These are phyloP conservation scores for Cicer judaicum DNA, from an alignment of 306 rosid genomes.

Conservation along the genomic window DNA sequence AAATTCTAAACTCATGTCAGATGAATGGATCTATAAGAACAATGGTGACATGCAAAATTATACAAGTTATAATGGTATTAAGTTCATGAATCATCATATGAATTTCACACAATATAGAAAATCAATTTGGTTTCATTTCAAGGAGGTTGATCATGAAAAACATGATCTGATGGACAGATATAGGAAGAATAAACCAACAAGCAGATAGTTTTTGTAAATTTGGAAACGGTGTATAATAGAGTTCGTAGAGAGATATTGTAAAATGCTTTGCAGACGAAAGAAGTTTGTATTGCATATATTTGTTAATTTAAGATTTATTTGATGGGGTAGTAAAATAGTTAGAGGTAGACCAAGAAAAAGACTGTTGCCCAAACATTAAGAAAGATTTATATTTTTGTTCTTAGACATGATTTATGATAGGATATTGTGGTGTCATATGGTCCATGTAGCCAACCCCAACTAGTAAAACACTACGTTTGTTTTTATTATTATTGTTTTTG, in stretches of 20 bases:
- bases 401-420: not conserved
- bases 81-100: not conserved
- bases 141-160: not conserved
- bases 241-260: not conserved
- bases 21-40: slow-evolving; percentile 2
- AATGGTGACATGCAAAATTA: slow-evolving; percentile 8
- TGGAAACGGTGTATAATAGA: not conserved
- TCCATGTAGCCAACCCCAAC: not conserved
- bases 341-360: not conserved
- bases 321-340: slow-evolving; percentile 4
- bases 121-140: not conserved
- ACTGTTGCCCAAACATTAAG: not conserved
- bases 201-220: not conserved
- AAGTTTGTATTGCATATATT: not conserved
- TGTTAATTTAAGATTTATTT: not conserved
- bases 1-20: not conserved
- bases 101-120: not conserved
- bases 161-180: not conserved
- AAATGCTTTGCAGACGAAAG: not conserved
- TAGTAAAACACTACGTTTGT: not conserved
- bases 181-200: not conserved
- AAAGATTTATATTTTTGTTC: not conserved
- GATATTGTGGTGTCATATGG: not conserved
- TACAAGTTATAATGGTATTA: not conserved
- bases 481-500: slow-evolving; percentile 11